Evolutionary conservation across 495 filamentous ascomycete species (phyloP), one percentile per base, ranked within the genome.

Genomic region (Neurospora tetrasperma): DNA sequence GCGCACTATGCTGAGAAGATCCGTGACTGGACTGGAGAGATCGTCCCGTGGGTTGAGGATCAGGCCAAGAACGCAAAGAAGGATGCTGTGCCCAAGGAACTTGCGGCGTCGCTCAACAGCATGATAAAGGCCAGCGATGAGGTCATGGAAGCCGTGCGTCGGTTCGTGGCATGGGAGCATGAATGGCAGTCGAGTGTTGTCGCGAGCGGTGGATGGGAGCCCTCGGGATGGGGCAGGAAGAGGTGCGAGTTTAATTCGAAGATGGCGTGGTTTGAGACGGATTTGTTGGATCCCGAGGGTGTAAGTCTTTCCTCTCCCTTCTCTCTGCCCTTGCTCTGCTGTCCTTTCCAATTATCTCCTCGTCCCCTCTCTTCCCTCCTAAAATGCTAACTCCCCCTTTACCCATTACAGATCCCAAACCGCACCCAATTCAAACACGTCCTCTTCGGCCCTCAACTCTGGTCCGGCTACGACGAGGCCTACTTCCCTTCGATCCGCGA

Each of bases 401-500:
- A 9, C 18, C 18, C 3, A 46, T 1, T 18, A 46, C 74, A 96
- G 92, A 85, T 97, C 39, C 94, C 93, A 41, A 92, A 93, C 78
- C 89, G 96, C 74, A 92, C 92, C 35, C 96, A 98, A 83, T 99
- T 93, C 85, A 97, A 96, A 79, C 96, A 99, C 83, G 88, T 97
- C 76, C 75, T 99, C 70, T 96, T 93, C 76, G 94, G 90, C 0
- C 96, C 96, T 16, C 88, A 93, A 78, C 82, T 88, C 7, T 94
- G 93, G 92, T 89, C 89, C 12, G 90, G 90, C 70, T 89, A 92
- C 79, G 89, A 93, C 69, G 87, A 89, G 66, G 87, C 90, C 0
- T 90, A 89, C 74, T 98, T 98, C 83, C 96, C 96, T 9, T 89
- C 88, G 18, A 90, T 98, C 74, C 87, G 93, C 48, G 96, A 98